Evolutionary conservation across 495 filamentous ascomycete species (phyloP), one percentile per base, ranked within the genome.

Genomic region (Podospora pseudopauciseta): DNA sequence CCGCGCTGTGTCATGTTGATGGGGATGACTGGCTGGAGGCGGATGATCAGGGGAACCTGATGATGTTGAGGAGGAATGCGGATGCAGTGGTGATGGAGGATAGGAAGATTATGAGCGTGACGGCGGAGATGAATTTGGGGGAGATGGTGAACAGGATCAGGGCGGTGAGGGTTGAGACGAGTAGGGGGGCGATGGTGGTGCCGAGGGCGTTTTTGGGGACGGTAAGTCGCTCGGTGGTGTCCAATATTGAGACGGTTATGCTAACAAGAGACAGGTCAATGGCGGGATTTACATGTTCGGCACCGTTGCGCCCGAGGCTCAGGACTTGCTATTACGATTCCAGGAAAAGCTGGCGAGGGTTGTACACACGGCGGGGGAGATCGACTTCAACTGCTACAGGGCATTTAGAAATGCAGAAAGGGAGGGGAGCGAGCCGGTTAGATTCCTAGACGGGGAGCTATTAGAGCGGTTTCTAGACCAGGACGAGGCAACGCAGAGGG

Each of bases 361-460:
- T 3, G 82, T 96, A 57, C 78, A 87, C 58, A 88, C 87, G 2
- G 83, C 88, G 0, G 94, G 94, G 1, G 76, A 85, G 34, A 83
- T 97, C 15, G 82, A 89, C 0, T 97, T 96, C 77, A 86, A 86
- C 62, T 81, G 81, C 4, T 99, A 91, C 77, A 87, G 95, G 23
- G 91, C 90, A 0, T 96, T 94, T 79, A 85, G 86, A 59, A 93
- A 86, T 26, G 80, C 83, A 39, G 88, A 90, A 27, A 81, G 91
- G 54, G 88, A 89, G 63, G 86, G 86, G 0, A 88, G 91, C 4
- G 91, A 90, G 66, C 95, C 96, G 1, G 90, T 86, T 69, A 85
- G 95, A 7, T 97, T 98, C 73, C 87, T 98, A 57, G 95, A 99
- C 73, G 95, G 94, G 0, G 95, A 98, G 74, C 79, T 98, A 63